These are phyloP conservation scores for Dalbergia oliveri DNA, from an alignment of 306 rosid species.

Conservation along the genomic window DNA sequence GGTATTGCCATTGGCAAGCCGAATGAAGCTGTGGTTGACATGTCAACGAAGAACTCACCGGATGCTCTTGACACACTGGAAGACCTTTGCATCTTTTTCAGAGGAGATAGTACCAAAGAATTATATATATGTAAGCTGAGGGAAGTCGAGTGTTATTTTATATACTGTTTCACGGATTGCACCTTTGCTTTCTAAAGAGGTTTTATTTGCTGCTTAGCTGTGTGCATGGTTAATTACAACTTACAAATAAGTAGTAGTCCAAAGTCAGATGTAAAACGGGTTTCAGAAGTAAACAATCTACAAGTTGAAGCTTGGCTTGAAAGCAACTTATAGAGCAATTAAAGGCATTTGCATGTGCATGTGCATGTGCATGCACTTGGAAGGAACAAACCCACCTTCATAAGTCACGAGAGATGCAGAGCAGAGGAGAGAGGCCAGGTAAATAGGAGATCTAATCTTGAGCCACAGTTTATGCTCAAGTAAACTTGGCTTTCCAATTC, in stretches of 20 bases:
- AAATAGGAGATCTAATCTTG: background rate
- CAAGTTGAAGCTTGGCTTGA: conserved; percentile 35
- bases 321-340: conserved; percentile 46
- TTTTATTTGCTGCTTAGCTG: conserved; percentile 14
- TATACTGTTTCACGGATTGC: background rate
- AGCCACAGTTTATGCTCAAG: background rate
- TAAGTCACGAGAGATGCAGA: conserved; percentile 10
- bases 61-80: conserved; percentile 32
- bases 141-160: background rate
- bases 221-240: background rate
- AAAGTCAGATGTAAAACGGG: background rate
- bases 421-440: background rate
- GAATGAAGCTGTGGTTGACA: conserved; percentile 46
- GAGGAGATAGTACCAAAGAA: background rate
- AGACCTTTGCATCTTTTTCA: conserved; percentile 47
- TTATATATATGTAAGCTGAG: background rate
- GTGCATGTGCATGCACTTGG: conserved; percentile 39
- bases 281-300: conserved; percentile 22
- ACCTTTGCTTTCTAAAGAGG: conserved; percentile 29
- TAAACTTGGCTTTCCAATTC: background rate
- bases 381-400: background rate
- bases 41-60: conserved; percentile 40
- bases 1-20: conserved; percentile 53
- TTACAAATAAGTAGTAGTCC: background rate
- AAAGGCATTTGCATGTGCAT: conserved; percentile 36